Base-by-base conservation (phyloP, 192 early-diverging fungal genomes). In the Coemansia sp. region DNA sequence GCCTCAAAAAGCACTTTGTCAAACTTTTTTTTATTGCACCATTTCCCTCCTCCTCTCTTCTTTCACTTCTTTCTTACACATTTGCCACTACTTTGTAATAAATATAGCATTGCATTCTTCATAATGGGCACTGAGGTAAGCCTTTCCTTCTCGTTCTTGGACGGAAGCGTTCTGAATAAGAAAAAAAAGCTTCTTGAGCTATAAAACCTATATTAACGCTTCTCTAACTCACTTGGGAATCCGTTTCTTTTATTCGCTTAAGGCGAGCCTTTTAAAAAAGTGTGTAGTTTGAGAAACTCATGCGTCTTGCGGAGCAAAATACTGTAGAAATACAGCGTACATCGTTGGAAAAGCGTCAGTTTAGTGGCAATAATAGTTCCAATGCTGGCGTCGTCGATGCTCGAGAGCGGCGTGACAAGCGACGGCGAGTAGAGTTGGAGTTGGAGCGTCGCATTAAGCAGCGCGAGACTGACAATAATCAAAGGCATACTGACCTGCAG, bases 251-350 rank as follows among this genome's bases (percentile, higher is more conserved):
- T 49, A 27, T 25, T 31, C 38, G 38, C 38, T 44, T 44, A 44
- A 9, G 38, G 38, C 16, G 12, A 44, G 6, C 21, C 21, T 58
- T 38, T 1, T 30, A 30, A 61, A 50, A 6, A 21, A 19, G 16
- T 19, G 18, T 63, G 56, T 77, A 79, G 71, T 80, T 80, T 67
- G 77, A 80, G 10, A 57, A 44, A 67, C 77, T 80, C 22, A 60
- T 80, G 77, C 71, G 72, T 48, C 54, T 80, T 54, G 77, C 77
- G 5, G 77, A 80, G 49, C 72, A 73, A 51, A 80, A 73, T 53
- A 80, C 71, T 4, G 48, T 58, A n/a, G 77, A 69, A 53, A 69
- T 80, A 21, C 67, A 80, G 71, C 77, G 65, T 10, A 54, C 48
- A 18, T 47, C 71, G 18, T 34, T 60, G 24, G 63, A 67, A n/a